Evolutionary conservation across 176 grass and related monocot species (phyloP).

Genomic region (Guadua angustifolia): DNA sequence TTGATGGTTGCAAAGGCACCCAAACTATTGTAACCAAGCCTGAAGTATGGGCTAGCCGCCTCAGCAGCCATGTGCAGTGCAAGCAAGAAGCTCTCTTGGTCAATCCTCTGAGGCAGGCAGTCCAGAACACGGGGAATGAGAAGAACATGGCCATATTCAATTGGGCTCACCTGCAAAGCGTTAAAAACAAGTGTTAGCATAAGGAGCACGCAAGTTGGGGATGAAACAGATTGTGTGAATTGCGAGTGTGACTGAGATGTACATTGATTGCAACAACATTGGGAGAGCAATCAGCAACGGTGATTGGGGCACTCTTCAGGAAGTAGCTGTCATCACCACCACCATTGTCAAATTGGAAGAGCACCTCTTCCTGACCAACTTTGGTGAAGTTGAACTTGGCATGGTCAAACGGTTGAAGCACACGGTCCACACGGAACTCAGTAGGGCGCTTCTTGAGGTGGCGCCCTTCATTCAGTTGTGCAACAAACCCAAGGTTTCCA

Average conservation of each 20-base stretch:
- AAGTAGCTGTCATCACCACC: constrained; percentile 45
- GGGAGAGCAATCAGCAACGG: constrained; percentile 37
- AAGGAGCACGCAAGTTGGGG: constrained; percentile 31
- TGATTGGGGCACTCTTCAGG: constrained; percentile 42
- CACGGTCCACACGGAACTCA: constrained; percentile 83
- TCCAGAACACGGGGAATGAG: constrained; percentile 82
- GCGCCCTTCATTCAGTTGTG: constrained; percentile 96
- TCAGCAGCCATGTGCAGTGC: constrained; percentile 79
- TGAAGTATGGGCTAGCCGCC: constrained; percentile 70
- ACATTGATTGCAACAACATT: constrained; percentile 78
- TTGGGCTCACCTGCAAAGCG: constrained; percentile 80
- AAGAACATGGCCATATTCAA: constrained; percentile 88
- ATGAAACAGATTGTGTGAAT: constrained; percentile 31
- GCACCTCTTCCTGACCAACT: constrained; percentile 79
- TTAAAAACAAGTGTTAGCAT: constrained; percentile 24
- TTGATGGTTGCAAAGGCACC: constrained; percentile 97
- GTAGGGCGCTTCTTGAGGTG: constrained; percentile 98
- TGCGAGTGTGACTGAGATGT: constrained; percentile 17
- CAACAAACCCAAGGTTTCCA: constrained; percentile 80
- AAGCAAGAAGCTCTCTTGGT: constrained; percentile 76
- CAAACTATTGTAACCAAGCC: constrained; percentile 96
- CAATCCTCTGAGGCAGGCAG: constrained; percentile 80
- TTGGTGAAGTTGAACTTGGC: constrained; percentile 95
- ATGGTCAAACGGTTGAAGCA: constrained; percentile 81
- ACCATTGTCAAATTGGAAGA: constrained; percentile 69